Conservation (phyloP, 2,329 filamentous ascomycete genomes). For the Xylaria digitata region DNA sequence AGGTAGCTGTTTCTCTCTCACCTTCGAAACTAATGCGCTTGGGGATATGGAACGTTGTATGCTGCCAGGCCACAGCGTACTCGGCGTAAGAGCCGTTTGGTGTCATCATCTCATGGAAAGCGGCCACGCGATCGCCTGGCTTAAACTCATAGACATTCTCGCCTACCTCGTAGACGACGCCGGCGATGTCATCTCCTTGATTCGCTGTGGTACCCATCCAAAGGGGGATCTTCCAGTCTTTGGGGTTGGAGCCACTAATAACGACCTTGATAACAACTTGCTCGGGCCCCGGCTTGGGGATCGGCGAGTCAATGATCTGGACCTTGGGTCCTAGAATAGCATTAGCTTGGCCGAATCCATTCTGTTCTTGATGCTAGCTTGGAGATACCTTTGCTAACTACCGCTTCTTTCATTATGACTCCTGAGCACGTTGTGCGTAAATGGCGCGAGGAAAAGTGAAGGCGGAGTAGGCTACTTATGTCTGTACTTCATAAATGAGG, state of each 20-base stretch:
- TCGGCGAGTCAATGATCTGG: slow-evolving; percentile 54
- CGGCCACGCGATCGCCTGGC: slow-evolving; percentile 59
- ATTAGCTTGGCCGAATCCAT: slow-evolving; percentile 2
- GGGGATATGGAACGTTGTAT: slow-evolving; percentile 68
- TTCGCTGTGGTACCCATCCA: slow-evolving; percentile 51
- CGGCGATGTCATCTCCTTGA: slow-evolving; percentile 66
- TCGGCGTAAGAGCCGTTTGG: slow-evolving; percentile 68
- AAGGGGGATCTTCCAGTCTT: slow-evolving; percentile 57
- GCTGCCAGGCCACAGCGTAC: slow-evolving; percentile 66
- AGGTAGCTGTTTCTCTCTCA: slow-evolving; percentile 35
- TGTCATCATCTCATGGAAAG: slow-evolving; percentile 63
- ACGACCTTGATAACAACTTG: slow-evolving; percentile 58
- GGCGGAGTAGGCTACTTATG: not conserved
- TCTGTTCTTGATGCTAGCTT: not conserved
- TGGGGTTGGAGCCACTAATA: slow-evolving; percentile 60
- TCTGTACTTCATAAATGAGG: not conserved
- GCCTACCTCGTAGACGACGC: slow-evolving; percentile 66
- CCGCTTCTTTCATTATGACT: slow-evolving; percentile 46
- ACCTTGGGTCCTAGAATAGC: slow-evolving; percentile 46
- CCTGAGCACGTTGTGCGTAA: not conserved
- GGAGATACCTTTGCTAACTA: slow-evolving; percentile 40
- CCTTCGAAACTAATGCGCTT: slow-evolving; percentile 61
- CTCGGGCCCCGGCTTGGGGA: slow-evolving; percentile 53
- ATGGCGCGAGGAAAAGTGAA: not conserved
- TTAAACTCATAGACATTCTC: slow-evolving; percentile 67